Base-by-base conservation (phyloP, 164 flowering plant genomes). In the Saururus chinensis region DNA sequence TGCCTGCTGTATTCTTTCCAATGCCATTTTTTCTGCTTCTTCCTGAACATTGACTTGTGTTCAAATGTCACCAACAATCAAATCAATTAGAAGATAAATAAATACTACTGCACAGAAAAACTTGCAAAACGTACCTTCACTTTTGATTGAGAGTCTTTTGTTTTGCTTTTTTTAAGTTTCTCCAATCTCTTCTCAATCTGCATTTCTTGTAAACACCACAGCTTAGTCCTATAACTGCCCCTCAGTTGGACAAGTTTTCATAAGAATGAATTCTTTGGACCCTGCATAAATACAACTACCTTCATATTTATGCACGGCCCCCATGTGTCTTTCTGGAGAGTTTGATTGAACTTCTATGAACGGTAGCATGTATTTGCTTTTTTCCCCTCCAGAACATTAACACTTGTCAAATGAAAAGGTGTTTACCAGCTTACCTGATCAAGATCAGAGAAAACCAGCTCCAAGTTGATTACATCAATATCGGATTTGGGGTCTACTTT, bases 151-250 rank as follows among this genome's bases (percentile, higher is more conserved):
- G 99, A 74, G 70, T 91, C 89, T 68, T 74, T 93, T 53, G 72
- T 81, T 76, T 83, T 93, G 59, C 97, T 75, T 66, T 88, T 93
- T 60, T 88, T 91, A 55, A 93, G 91, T 64, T 79, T 93, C 64
- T 93, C 96, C 73, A 90, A 40, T 74, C 99, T 87, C 76, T 90
- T 93, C 81, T 88, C 96, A 70, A 93, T 92, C 99, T 93, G 97
- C 80, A 81, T 59, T 79, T 71, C 78, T 81, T 80, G 70, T 59
- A 64, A 62, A 66, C 57, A 54, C 63, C 54, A 60, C 59, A 76
- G 68, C 57, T 82, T 68, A 79, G 79, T 64, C 71, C 63, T 19
- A 60, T 74, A 66, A 70, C 73, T 67, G 74, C 57, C 70, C 58
- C 42, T n/a, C 23, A 63, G 57, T 35, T 70, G 23, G 55, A 60